phyloP scores from a whole-genome alignment of 352 stramenopile genomes.

The Phytophthora brassicae region DNA sequence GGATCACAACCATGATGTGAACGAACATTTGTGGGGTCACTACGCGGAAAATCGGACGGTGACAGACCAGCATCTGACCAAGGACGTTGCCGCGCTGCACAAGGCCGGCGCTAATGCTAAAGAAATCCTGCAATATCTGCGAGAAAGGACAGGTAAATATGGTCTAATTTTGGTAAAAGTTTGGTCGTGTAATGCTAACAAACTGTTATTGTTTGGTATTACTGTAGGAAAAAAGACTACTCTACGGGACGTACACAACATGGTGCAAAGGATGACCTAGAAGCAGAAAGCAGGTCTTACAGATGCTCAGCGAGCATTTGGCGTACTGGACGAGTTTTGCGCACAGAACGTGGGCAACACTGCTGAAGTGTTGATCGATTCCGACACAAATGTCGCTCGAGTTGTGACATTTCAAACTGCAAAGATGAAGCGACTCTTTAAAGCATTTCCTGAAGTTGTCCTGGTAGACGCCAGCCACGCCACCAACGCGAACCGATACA shows the following conservation, averaged over 20 bases:
- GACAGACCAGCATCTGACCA: background rate
- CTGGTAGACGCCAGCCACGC: conserved; percentile 12
- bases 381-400: background rate
- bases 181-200: background rate
- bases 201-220: background rate
- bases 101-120: background rate
- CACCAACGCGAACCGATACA: conserved; percentile 16
- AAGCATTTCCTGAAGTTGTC: conserved; percentile 12
- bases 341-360: background rate
- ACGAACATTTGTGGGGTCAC: conserved; percentile 1
- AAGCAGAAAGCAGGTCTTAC: background rate
- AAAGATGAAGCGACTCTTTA: conserved; percentile 10
- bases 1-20: conserved; percentile 8
- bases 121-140: conserved; percentile 5
- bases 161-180: background rate
- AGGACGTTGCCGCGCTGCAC: background rate
- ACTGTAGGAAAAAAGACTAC: conserved; percentile 3
- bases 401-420: conserved; percentile 11
- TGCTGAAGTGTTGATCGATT: background rate
- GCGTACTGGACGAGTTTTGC: conserved; percentile 4
- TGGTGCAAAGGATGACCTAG: conserved; percentile 1
- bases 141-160: background rate
- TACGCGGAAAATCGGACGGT: conserved; percentile 1
- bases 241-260: conserved; percentile 12
- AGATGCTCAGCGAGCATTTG: background rate